These are phyloP conservation scores for Hibiscus syriacus DNA, from an alignment of 345 rosid species.

Conservation along the genomic window DNA sequence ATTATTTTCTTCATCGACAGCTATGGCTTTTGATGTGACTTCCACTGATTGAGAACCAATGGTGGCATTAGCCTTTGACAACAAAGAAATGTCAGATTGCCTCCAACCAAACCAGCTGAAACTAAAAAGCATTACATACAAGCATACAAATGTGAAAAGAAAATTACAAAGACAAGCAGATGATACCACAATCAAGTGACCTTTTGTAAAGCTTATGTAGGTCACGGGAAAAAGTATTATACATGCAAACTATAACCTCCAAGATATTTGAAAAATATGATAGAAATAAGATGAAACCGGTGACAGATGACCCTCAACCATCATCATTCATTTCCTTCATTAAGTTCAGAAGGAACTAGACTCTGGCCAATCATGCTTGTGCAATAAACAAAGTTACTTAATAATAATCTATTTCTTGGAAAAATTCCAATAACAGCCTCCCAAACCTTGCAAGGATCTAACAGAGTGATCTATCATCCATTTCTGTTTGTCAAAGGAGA, in stretches of 20 bases:
- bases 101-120: constrained; percentile 9
- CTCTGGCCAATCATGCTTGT: background rate
- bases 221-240: background rate
- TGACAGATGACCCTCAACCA: background rate
- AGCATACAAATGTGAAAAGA: background rate
- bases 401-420: background rate
- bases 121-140: background rate
- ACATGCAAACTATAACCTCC: background rate
- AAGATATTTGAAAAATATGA: background rate
- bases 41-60: constrained; percentile 56
- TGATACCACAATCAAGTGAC: background rate
- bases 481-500: background rate
- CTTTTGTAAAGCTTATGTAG: background rate
- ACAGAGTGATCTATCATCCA: background rate
- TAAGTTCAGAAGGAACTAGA: background rate
- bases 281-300: background rate
- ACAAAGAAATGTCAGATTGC: constrained; percentile 15
- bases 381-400: background rate
- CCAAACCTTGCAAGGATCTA: background rate
- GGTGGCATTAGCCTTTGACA: constrained; percentile 23
- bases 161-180: background rate
- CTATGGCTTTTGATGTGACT: constrained; percentile 34
- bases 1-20: constrained; percentile 46
- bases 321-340: background rate
- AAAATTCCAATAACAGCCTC: background rate